Percentiles rank a stretch among this genome's conserved stretches.
Evolutionary conservation across 1,284 basidiomycete genomes (phyloP).

Genomic region (Trichosporon faecale): DNA sequence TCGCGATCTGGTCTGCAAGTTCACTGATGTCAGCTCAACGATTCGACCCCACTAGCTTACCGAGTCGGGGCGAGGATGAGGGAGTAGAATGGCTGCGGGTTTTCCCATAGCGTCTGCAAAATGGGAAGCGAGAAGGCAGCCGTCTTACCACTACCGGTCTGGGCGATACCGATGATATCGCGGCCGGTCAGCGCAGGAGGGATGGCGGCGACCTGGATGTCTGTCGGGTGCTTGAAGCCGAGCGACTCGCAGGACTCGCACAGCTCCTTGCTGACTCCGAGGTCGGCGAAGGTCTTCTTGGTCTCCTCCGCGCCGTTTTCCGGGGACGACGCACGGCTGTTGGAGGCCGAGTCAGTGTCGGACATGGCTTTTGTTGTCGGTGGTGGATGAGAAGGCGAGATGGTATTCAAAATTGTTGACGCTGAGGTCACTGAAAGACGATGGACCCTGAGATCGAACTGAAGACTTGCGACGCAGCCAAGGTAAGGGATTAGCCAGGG

Average conservation of each 20-base stretch:
- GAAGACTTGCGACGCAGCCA: not conserved
- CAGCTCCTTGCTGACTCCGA: conserved; percentile 86
- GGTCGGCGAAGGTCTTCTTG: conserved; percentile 55
- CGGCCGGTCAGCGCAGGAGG: conserved; percentile 85
- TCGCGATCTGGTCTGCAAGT: conserved; percentile 96
- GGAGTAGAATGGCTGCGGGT: conserved; percentile 89
- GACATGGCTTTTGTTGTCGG: conserved; percentile 17
- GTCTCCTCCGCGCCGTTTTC: conserved; percentile 19
- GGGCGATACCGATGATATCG: conserved; percentile 96
- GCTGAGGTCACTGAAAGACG: not conserved
- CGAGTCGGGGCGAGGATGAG: conserved; percentile 90
- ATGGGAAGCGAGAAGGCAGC: conserved; percentile 96
- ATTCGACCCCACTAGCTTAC: conserved; percentile 33
- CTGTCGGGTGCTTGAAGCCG: conserved; percentile 81
- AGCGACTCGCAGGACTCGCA: conserved; percentile 80
- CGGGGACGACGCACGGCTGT: conserved; percentile 22
- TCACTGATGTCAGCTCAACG: conserved; percentile 59
- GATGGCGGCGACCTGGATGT: conserved; percentile 85
- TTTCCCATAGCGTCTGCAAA: conserved; percentile 93
- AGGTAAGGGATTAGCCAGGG: not conserved
- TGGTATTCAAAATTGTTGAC: conserved; percentile 10
- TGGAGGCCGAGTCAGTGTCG: conserved; percentile 15
- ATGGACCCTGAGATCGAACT: conserved; percentile 5
- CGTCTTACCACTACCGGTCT: conserved; percentile 97
- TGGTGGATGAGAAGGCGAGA: not conserved